These are phyloP conservation scores for Retiboletus fuscus DNA, from an alignment of 1,284 basidiomycete genomes.

Conservation along the genomic window DNA sequence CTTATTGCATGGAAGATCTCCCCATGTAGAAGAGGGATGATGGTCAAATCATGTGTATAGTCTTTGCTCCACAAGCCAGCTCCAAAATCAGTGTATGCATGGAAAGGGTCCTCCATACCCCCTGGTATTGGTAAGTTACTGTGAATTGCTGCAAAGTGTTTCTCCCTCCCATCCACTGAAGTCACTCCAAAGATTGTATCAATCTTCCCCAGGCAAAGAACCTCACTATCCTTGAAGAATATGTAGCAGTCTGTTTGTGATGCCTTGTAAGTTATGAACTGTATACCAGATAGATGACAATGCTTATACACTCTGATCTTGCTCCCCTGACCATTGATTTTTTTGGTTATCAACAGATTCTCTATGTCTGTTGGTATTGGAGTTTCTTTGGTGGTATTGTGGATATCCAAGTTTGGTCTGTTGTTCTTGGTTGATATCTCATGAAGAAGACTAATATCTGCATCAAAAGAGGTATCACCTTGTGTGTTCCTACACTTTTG, in stretches of 20 bases:
- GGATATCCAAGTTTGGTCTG: not conserved
- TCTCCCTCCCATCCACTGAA: not conserved
- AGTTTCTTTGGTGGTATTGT: not conserved
- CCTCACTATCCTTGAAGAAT: not conserved
- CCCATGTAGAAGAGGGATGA: not conserved
- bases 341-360: not conserved
- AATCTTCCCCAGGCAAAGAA: not conserved
- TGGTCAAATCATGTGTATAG: not conserved
- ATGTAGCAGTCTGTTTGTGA: not conserved
- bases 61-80: not conserved
- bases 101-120: conserved; percentile 7
- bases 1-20: conserved; percentile 2
- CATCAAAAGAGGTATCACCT: not conserved
- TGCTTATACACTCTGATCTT: not conserved
- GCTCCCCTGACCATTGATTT: not conserved
- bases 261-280: not conserved
- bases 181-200: conserved; percentile 6
- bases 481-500: not conserved
- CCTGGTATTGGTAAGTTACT: conserved; percentile 9
- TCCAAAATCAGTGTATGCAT: conserved; percentile 5
- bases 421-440: not conserved
- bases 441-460: not conserved
- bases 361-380: not conserved
- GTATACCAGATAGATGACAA: not conserved
- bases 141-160: not conserved